phyloP scores from a whole-genome alignment of 129 eudicot genomes.

The Tagetes erecta region DNA sequence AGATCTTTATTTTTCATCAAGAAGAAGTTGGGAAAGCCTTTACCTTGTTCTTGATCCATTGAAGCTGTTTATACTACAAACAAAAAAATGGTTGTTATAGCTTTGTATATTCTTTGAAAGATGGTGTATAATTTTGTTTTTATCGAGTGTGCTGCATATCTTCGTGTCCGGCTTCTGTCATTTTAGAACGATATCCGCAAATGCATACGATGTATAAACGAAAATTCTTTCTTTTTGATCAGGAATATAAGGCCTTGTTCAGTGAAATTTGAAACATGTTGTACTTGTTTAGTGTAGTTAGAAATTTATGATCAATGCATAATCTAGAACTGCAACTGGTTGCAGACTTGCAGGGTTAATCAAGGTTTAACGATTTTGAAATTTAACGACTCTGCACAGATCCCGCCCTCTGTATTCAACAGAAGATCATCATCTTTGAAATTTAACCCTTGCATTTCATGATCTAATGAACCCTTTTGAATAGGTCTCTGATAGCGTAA shows the following conservation, averaged over 20 bases:
- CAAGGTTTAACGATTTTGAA: too few relatives aligned
- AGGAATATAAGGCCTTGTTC: constrained; percentile 17
- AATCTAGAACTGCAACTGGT: neutral
- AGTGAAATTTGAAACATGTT: constrained; percentile 1
- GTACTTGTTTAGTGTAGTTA: neutral
- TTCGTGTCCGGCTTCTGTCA: constrained; percentile 30
- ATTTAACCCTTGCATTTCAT: too few relatives aligned
- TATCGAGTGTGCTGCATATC: constrained; percentile 15
- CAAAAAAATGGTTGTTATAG: constrained; percentile 7
- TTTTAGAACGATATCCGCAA: constrained; percentile 3
- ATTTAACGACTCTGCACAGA: too few relatives aligned
- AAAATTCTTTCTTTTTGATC: constrained; percentile 19
- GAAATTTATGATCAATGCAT: neutral
- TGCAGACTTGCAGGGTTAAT: neutral
- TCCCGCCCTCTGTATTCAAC: too few relatives aligned
- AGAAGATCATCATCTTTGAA: too few relatives aligned
- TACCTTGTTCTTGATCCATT: constrained; percentile 28
- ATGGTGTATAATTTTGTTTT: neutral
- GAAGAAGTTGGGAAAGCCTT: constrained; percentile 22
- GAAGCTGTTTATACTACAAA: constrained; percentile 22
- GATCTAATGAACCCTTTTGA: too few relatives aligned
- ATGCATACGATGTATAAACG: constrained; percentile 20
- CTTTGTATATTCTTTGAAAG: constrained; percentile 26
- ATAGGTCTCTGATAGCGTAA: too few relatives aligned
- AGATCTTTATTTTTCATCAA: constrained; percentile 15